These are phyloP conservation scores for Stachybotrys chartarum DNA, from an alignment of 2,329 filamentous ascomycete species.

Conservation along the genomic window DNA sequence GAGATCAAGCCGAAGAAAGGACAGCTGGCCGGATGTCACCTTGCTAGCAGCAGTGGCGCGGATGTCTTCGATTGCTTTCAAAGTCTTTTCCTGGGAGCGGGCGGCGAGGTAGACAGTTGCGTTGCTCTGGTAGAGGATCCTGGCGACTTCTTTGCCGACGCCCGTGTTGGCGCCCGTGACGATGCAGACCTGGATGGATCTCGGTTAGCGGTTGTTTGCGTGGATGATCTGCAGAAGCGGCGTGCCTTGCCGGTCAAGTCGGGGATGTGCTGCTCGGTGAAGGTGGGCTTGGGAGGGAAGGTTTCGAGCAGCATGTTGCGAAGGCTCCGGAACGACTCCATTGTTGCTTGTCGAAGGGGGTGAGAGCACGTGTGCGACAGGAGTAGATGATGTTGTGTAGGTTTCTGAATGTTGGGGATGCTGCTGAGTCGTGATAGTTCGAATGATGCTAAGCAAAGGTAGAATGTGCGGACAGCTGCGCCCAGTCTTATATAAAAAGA, in stretches of 20 bases:
- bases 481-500: too few species aligned
- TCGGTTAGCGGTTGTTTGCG: neutral
- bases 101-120: conserved; percentile 47
- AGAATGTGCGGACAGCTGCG: too few species aligned
- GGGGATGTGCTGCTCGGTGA: conserved; percentile 57
- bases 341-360: too few species aligned
- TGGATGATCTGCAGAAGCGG: conserved; percentile 26
- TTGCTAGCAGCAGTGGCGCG: conserved; percentile 19
- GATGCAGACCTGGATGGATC: conserved; percentile 38
- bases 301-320: neutral
- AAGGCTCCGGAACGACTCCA: too few species aligned
- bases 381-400: too few species aligned
- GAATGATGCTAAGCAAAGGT: too few species aligned
- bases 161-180: conserved; percentile 33
- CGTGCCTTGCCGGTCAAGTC: conserved; percentile 30
- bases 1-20: conserved; percentile 17
- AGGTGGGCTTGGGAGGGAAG: conserved; percentile 12
- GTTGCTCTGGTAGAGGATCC: conserved; percentile 46
- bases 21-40: conserved; percentile 27
- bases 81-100: conserved; percentile 34
- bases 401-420: too few species aligned
- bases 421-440: too few species aligned
- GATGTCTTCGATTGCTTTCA: conserved; percentile 34
- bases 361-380: too few species aligned
- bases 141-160: conserved; percentile 43